Evolutionary conservation across 2,329 filamentous ascomycete genomes (phyloP), one percentile per base, ranked within the genome.

Genomic region (Polychaeton citri): DNA sequence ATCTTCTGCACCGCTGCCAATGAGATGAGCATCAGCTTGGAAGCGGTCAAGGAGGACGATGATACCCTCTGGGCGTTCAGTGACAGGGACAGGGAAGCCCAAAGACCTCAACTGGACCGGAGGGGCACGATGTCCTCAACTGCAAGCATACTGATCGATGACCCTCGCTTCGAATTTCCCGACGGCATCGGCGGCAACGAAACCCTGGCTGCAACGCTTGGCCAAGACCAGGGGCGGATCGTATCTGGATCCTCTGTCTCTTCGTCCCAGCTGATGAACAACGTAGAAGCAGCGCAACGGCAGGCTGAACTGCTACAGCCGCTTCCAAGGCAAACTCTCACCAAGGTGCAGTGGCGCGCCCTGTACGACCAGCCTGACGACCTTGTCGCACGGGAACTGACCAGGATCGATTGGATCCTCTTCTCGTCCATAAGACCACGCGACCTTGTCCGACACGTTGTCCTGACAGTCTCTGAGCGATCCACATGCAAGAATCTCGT

Each of bases 351-450:
- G 41, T 98, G 90, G 68, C 84, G 87, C 46, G 76, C 81, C 35
- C 82, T 96, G 46, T 93, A 96, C 79, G 81, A 83, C 21, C 79
- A 80, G 17, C 71, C 81, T 1, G 81, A 92, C 36, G 83, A 93
- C 42, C 75, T 85, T 33, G 79, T 96, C 46, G 88, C 88, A 12
- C 79, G 81, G 40, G 90, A 98, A 58, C 72, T 98, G 51, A 96
- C 90, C 3, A 73, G 88, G 41, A 93, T 98, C 37, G 90, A 98
- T 61, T 96, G 88, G 88, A 78, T 92, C 57, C 90, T 96, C 81
- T 96, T 95, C 58, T 92, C 83, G 35, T 87, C 86, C 1, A 94
- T 96, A 42, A 78, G 85, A 18, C 82, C 93, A 37, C 82, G 90
- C 39, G 90, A 98, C 59, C 76, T 96, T 33, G 81, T 96, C 30